Evolutionary conservation across 129 eudicot species (phyloP).

Genomic region (Apium graveolens): DNA sequence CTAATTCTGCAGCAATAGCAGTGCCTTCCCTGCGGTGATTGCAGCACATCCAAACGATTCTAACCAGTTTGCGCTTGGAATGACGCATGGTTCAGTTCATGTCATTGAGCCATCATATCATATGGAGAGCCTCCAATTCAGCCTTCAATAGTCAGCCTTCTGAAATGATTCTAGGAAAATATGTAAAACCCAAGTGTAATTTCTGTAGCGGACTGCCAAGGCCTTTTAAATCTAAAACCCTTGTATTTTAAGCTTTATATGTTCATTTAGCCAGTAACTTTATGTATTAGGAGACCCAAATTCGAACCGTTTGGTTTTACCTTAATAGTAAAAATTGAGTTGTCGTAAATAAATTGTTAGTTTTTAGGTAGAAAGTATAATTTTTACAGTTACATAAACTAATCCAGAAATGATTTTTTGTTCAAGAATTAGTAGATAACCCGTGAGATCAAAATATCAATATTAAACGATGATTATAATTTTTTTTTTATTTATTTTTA

Average conservation of each 20-base stretch:
- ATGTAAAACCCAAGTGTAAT: slow-evolving; percentile 9
- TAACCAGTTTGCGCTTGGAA: slow-evolving; percentile 74
- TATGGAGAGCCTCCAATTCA: slow-evolving; percentile 66
- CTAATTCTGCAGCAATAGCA: slow-evolving; percentile 36
- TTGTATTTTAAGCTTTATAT: neutral
- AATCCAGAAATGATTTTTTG: too few species aligned
- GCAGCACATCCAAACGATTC: slow-evolving; percentile 76
- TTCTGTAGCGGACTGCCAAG: too few species aligned
- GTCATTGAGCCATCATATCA: slow-evolving; percentile 71
- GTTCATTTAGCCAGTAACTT: neutral
- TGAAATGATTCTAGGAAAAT: slow-evolving; percentile 60
- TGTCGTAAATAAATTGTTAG: neutral
- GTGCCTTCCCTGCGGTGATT: slow-evolving; percentile 52
- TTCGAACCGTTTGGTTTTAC: neutral
- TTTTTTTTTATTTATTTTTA: too few species aligned
- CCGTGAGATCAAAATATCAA: too few species aligned
- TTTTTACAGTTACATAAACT: neutral
- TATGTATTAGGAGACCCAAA: neutral
- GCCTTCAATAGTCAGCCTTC: slow-evolving; percentile 76
- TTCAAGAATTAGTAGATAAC: too few species aligned
- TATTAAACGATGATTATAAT: too few species aligned
- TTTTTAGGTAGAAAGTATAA: neutral
- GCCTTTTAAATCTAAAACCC: too few species aligned
- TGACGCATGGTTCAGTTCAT: slow-evolving; percentile 71
- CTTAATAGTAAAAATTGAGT: neutral